These are phyloP conservation scores for Leucosporidium yakuticum DNA, from an alignment of 768 basidiomycete species.

Conservation along the genomic window DNA sequence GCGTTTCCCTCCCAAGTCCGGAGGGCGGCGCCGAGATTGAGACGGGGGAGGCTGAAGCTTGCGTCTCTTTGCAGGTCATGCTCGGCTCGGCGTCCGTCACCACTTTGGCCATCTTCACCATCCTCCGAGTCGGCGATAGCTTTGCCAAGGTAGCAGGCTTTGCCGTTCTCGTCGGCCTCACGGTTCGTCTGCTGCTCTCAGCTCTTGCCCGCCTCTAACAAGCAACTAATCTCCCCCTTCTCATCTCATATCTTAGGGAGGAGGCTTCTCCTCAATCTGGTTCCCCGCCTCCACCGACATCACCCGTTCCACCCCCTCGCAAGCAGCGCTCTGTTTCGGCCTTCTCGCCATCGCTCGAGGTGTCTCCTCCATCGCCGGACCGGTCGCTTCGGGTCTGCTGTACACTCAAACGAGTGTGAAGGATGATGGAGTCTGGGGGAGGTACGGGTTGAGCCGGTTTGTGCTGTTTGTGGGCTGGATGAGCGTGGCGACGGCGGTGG, in stretches of 20 bases:
- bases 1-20: neutral
- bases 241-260: neutral
- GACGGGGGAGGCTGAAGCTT: too few relatives aligned
- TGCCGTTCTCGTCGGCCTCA: neutral
- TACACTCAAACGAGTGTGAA: neutral
- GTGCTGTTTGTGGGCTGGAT: neutral
- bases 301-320: neutral
- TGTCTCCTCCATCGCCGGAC: neutral
- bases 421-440: neutral
- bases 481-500: neutral
- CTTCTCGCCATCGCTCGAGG: constrained; percentile 2
- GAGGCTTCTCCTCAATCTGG: neutral
- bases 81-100: neutral
- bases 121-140: constrained; percentile 2
- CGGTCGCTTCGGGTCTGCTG: neutral
- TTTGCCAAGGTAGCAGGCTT: constrained; percentile 1
- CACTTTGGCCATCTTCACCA: neutral
- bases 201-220: neutral
- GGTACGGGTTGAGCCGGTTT: neutral
- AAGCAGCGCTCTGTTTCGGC: neutral
- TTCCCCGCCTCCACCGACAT: neutral
- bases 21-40: too few relatives aligned
- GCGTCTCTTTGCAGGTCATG: neutral
- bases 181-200: neutral
- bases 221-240: neutral